A percentile compares a stretch with the other conserved stretches of the same genome.
Evolutionary conservation across 345 rosid species (phyloP).

Genomic region (Euphorbia peplus): DNA sequence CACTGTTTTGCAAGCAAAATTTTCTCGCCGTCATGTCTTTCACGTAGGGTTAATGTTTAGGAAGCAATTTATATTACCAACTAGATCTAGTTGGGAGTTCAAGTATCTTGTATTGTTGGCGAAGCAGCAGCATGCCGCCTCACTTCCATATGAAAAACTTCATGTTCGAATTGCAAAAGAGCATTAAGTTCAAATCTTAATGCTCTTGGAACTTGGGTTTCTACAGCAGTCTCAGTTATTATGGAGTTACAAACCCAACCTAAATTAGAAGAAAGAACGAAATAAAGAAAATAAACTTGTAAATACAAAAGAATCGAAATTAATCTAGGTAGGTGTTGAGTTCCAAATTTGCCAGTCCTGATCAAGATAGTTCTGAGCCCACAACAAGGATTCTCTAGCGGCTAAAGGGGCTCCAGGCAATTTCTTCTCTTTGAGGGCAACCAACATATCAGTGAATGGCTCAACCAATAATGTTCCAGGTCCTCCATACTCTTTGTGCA

Average conservation of each 20-base stretch:
- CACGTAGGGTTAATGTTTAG: not conserved
- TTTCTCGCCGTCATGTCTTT: constrained; percentile 1
- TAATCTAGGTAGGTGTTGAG: constrained; percentile 19
- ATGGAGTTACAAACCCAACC: not conserved
- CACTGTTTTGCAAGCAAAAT: constrained; percentile 12
- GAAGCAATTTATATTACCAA: not conserved
- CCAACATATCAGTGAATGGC: constrained; percentile 41
- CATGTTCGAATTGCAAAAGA: not conserved
- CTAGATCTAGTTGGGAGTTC: not conserved
- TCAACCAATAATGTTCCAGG: constrained; percentile 44
- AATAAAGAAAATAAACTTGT: not conserved
- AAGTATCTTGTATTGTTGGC: not conserved
- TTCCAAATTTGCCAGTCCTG: constrained; percentile 40
- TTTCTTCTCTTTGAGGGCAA: constrained; percentile 36
- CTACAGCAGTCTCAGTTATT: not conserved
- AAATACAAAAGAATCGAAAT: constrained; percentile 1
- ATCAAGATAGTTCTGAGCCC: constrained; percentile 44
- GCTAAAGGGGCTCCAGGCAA: constrained; percentile 45
- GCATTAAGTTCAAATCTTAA: no score
- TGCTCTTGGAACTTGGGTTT: not conserved
- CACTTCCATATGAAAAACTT: no score
- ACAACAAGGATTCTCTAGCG: constrained; percentile 37
- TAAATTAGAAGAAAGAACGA: not conserved
- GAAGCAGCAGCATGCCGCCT: not conserved
- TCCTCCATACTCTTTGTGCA: constrained; percentile 45